phyloP scores from a whole-genome alignment of 805 yeast genomes.

The Kockiozyma suomiensis region DNA sequence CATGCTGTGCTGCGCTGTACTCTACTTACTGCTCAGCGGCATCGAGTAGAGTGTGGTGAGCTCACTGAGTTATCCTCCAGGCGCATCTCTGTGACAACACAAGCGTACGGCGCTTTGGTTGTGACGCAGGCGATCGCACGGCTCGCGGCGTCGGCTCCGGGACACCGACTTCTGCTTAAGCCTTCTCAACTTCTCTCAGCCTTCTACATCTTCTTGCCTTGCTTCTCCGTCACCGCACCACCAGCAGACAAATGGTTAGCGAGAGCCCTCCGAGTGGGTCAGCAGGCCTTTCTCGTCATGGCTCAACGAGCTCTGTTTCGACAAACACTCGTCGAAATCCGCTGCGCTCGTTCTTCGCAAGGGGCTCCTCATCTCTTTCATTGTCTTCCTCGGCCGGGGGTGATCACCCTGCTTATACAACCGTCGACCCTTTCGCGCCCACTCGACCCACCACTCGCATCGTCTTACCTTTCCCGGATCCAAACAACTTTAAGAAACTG shows the following conservation, averaged over 20 bases:
- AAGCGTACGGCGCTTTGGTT: neutral
- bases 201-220: neutral
- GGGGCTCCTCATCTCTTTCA: slow-evolving; percentile 1
- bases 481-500: slow-evolving; percentile 14
- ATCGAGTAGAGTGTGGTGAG: neutral
- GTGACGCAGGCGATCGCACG: neutral
- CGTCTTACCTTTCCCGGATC: slow-evolving; percentile 1
- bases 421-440: slow-evolving; percentile 5
- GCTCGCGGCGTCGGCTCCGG: slow-evolving; percentile 1
- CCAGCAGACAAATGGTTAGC: neutral
- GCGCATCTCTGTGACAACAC: neutral
- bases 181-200: neutral
- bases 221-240: neutral
- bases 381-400: neutral
- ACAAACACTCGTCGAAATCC: neutral
- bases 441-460: neutral
- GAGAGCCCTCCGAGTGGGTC: slow-evolving; percentile 1
- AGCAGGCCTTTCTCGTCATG: neutral
- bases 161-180: neutral
- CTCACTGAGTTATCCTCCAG: neutral
- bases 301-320: slow-evolving; percentile 1
- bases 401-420: neutral
- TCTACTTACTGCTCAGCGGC: neutral
- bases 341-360: slow-evolving; percentile 5
- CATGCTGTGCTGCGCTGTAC: slow-evolving; percentile 7